Evolutionary conservation across 2,329 filamentous ascomycete species (phyloP).

Genomic region (Arthrocladium fulminans): DNA sequence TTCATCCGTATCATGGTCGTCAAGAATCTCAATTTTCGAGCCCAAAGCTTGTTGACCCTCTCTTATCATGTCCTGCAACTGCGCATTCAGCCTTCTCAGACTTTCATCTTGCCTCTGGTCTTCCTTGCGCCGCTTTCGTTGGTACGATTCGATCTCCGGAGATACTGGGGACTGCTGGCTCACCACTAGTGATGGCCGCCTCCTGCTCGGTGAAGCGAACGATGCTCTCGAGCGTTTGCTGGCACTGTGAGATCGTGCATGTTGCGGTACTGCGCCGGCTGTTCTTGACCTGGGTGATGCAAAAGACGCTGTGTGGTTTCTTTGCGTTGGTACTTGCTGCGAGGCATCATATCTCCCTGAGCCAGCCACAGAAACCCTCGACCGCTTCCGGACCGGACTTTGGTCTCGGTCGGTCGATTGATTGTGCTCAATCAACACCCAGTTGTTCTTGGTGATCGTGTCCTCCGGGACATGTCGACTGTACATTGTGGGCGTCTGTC

Average conservation of each 20-base stretch:
- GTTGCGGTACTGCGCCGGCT: background rate
- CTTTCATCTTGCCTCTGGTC: constrained; percentile 71
- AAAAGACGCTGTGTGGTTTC: constrained; percentile 32
- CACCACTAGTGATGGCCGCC: background rate
- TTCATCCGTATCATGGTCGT: constrained; percentile 18
- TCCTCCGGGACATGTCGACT: constrained; percentile 35
- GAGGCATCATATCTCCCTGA: background rate
- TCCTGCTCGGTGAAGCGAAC: constrained; percentile 10
- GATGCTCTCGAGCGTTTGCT: constrained; percentile 11
- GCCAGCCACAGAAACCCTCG: constrained; percentile 13
- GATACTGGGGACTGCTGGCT: constrained; percentile 8
- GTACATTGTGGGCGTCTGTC: constrained; percentile 34
- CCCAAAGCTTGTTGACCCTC: constrained; percentile 82
- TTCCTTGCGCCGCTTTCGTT: constrained; percentile 61
- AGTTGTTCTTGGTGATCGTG: constrained; percentile 15
- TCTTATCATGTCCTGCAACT: constrained; percentile 75
- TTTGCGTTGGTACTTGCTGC: background rate
- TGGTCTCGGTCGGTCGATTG: constrained; percentile 20
- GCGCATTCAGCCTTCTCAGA: constrained; percentile 68
- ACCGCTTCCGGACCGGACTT: constrained; percentile 22
- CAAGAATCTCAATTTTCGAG: constrained; percentile 50
- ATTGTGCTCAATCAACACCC: constrained; percentile 11
- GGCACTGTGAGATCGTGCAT: constrained; percentile 7
- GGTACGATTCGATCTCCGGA: constrained; percentile 61
- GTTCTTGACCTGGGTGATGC: constrained; percentile 18